Evolutionary conservation across 2,329 filamentous ascomycete genomes (phyloP), one percentile per base, ranked within the genome.

Genomic region (Arthrocladium fulminans): DNA sequence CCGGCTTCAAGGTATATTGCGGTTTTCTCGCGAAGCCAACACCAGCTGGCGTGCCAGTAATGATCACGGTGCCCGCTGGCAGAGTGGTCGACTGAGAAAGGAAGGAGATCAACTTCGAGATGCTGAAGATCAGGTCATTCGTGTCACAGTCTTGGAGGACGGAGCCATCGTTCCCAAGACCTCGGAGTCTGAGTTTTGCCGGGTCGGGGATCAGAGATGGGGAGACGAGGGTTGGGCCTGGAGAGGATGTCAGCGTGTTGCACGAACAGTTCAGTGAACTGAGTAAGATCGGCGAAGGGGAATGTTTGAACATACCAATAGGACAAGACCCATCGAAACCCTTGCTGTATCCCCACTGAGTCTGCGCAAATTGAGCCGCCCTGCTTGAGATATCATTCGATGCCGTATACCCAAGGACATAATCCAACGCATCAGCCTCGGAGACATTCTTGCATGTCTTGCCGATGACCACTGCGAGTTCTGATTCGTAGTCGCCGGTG

Each of bases 21-120:
- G 68, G 67, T 24, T 65, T 63, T 27, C 65, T 61, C 56, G 66
- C 65, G 2, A 64, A 62, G 3, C 71, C 71, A 15, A 73, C 69
- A 20, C 71, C 69, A 0, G 65, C 62, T 0, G 64, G 64, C 1
- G 70, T 71, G 3, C 68, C 67, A 1, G 66, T 69, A 60, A 69
- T 64, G 39, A 70, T 65, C 17, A 67, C 45, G 2, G 65, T 69
- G 3, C 66, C 66, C n/a, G 59, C 55, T 38, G 60, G 59, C 7
- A 70, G 54, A 2, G 66, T 69, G 2, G 62, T 68, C 10, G 67
- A 65, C 40, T 65, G 62, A 2, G 63, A 67, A 3, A 68, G 41
- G 25, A 63, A 67, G 9, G 64, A 54, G 32, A 68, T 62, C 5
- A 61, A 63, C 30, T 65, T 58, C 8, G 62, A 51, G 25, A 72